phyloP scores from a whole-genome alignment of 2,329 filamentous ascomycete species.

The Cytospora mali region DNA sequence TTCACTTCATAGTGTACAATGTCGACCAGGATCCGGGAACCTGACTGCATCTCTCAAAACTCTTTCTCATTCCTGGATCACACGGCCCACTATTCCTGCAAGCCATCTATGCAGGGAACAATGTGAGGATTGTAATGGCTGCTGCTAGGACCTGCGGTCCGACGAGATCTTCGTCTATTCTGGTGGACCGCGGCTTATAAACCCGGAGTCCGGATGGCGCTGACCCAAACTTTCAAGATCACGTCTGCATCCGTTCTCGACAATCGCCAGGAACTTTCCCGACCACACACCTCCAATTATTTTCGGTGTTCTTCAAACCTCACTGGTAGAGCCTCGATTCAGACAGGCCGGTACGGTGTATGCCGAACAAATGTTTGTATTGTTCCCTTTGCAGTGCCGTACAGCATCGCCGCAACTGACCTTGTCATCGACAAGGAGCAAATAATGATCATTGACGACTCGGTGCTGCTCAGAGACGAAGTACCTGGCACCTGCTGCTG shows the following conservation, averaged over 20 bases:
- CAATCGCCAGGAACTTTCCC: conserved; percentile 1
- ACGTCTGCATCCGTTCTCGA: neutral
- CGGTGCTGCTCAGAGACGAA: conserved; percentile 50
- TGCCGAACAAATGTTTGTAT: neutral
- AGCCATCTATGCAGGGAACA: conserved; percentile 7
- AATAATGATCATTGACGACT: neutral
- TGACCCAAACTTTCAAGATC: neutral
- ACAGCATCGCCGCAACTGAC: neutral
- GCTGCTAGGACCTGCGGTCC: conserved; percentile 28
- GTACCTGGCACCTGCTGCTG: conserved; percentile 60
- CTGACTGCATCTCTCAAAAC: neutral
- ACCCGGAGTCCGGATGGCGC: conserved; percentile 21
- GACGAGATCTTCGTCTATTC: conserved; percentile 26
- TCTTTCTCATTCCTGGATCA: conserved; percentile 5
- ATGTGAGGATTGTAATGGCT: conserved; percentile 21
- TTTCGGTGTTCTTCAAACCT: conserved; percentile 9
- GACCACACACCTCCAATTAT: conserved; percentile 7
- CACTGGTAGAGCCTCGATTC: conserved; percentile 14
- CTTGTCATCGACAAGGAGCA: neutral
- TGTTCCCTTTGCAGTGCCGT: conserved; percentile 1
- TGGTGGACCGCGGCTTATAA: conserved; percentile 9
- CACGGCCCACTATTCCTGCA: conserved; percentile 5
- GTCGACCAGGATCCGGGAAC: neutral
- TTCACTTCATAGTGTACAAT: neutral
- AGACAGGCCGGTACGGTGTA: conserved; percentile 11